Evolutionary conservation across 495 filamentous ascomycete species (phyloP), one percentile per base, ranked within the genome.

Genomic region (Daldinia decipiens): DNA sequence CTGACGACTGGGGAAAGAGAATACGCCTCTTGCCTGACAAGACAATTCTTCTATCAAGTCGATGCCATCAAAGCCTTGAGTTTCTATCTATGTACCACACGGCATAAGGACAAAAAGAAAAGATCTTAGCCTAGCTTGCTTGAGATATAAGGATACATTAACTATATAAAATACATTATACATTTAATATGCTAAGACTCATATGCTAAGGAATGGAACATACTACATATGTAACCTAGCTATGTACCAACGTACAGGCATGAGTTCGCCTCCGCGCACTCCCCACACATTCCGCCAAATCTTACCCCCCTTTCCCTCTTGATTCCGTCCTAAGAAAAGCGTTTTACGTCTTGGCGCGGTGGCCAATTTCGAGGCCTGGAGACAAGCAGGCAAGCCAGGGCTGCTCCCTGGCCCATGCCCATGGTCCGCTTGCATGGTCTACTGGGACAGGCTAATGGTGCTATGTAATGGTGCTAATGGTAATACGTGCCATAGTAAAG

Each of bases 251-350:
- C 59, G 47, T 58, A 67, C 71, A 65, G 68, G 70, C 66, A 65
- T 63, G 62, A 63, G 54, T 70, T 67, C 60, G 59, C 54, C 62
- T 74, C 67, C 62, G 60, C 55, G 45, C 45, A 67, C 67, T 70
- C 71, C 71, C 71, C 71, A 70, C 71, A 70, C 71, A 73, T 62
- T 69, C 65, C 65, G 65, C 67, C 53, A 74, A 70, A 74, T 64
- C 62, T 67, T 59, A 70, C 62, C 71, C 61, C 71, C 63, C 61
- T 57, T 65, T 62, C 24, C 12, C 32, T 27, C 34, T 51, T 57
- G 27, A 67, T 70, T 60, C 61, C 57, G 26, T 62, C 66, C 38
- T 65, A 54, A 65, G 53, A 43, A 66, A 68, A 70, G 71, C 66
- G 65, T 72, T 61, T 72, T 66, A 64, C 54, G 60, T 73, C 70